These are phyloP conservation scores for Trichomonascus vanleenenianus DNA, from an alignment of 805 yeast species.

Conservation along the genomic window DNA sequence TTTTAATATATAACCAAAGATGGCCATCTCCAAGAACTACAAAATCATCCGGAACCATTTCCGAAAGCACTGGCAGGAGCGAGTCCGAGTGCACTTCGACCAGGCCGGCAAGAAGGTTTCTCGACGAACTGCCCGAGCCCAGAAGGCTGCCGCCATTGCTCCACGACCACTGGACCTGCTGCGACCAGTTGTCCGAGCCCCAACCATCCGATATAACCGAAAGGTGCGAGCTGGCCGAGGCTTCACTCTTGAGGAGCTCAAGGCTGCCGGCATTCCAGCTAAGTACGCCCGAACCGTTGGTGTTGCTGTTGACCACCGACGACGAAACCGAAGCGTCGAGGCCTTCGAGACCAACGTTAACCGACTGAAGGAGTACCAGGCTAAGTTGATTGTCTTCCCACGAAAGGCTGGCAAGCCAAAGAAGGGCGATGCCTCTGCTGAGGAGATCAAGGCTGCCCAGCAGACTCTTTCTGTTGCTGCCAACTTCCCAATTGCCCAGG, in stretches of 20 bases:
- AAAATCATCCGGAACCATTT: constrained; percentile 99
- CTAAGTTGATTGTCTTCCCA: constrained; percentile 94
- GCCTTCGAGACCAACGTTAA: constrained; percentile 90
- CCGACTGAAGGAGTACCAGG: constrained; percentile 93
- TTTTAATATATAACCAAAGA: constrained; percentile 7
- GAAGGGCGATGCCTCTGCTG: constrained; percentile 42
- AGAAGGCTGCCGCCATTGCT: constrained; percentile 90
- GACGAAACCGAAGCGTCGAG: constrained; percentile 96
- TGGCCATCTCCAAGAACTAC: constrained; percentile 97
- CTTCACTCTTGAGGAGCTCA: constrained; percentile 94
- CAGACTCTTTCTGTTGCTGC: constrained; percentile 66
- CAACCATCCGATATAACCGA: constrained; percentile 98
- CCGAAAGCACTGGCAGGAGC: constrained; percentile 99
- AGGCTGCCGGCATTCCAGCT: constrained; percentile 91
- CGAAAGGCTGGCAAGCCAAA: constrained; percentile 67
- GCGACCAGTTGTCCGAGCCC: constrained; percentile 98
- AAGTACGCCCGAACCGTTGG: constrained; percentile 98
- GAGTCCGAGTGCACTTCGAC: constrained; percentile 99
- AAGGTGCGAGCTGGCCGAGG: constrained; percentile 99
- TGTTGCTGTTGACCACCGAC: constrained; percentile 99
- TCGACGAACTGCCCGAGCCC: constrained; percentile 90
- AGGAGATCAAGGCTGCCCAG: constrained; percentile 54
- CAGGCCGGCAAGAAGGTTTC: constrained; percentile 99
- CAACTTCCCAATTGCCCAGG: constrained; percentile 87
- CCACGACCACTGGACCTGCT: constrained; percentile 96